Evolutionary conservation across 306 rosid species (phyloP), one percentile per base, ranked within the genome.

Genomic region (Hippophae rhamnoides): DNA sequence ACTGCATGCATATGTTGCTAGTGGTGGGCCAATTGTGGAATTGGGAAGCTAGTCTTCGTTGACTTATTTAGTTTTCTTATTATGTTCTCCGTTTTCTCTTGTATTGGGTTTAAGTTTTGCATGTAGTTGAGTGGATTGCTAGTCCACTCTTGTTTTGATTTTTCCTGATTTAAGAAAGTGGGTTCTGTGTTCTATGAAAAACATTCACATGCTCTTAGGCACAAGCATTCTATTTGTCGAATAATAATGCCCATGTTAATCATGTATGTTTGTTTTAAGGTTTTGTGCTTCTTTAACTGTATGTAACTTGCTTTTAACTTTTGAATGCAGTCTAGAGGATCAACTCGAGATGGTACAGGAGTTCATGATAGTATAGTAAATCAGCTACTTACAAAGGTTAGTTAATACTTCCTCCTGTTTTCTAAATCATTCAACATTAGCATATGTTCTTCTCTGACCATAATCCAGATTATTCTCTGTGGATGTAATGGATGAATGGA

Each of bases 361-460:
- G 99, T 93, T 77, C 99, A 86, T 74, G 99, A 93, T 60, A 86
- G 99, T 72, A 88, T 93, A 72, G 99, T 93, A 72, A 93, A 93
- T 72, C 99, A 93, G 78, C 89, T 93, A 75, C 97, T 93, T 63
- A 93, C 99, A 7, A 93, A 93, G 99, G 99, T 88, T 57, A 26
- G 86, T 59, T 45, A 47, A 65, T 40, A 45, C 65, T 64, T 50
- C 47, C 67, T 56, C 27, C 50, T 53, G 59, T 60, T 70, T 47
- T 62, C 60, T 38, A 7, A 40, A 63, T 73, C 26, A 40, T 14
- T 48, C 41, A 55, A 46, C 52, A 47, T 46, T 48, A 60, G 25
- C 12, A 66, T 10, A 43, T 40, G 47, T 40, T 43, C 68, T 49
- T 69, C 14, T 44, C 52, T 57, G 42, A 38, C 56, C 51, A 10